Evolutionary conservation across 345 rosid species (phyloP).

Genomic region (Trapa bicornis): DNA sequence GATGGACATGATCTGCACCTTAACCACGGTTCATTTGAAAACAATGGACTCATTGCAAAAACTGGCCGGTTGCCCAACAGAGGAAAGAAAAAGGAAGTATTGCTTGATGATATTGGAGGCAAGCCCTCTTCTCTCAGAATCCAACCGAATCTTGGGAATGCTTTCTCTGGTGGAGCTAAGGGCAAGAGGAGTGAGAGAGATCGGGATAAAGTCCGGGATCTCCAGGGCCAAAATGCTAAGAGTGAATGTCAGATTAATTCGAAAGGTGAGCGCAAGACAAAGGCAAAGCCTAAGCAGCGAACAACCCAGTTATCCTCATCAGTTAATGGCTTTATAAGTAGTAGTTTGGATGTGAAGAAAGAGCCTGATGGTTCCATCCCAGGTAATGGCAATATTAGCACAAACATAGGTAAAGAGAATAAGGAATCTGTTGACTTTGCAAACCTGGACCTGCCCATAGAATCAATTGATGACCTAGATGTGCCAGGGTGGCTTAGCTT

Average conservation of each 20-base stretch:
- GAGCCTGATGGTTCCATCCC: constrained; percentile 10
- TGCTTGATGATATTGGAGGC: constrained; percentile 37
- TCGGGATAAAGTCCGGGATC: constrained; percentile 19
- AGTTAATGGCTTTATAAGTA: constrained; percentile 22
- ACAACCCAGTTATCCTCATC: constrained; percentile 29
- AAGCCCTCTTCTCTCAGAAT: constrained; percentile 21
- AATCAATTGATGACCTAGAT: constrained; percentile 28
- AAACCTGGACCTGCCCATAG: constrained; percentile 16
- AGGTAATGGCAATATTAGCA: constrained; percentile 8
- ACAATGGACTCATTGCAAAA: constrained; percentile 24
- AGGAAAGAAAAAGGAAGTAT: constrained; percentile 45
- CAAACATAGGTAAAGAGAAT: constrained; percentile 12
- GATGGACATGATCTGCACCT: neutral
- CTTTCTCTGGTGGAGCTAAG: constrained; percentile 26
- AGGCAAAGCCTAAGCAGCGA: constrained; percentile 47
- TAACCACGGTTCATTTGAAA: neutral
- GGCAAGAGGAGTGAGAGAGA: constrained; percentile 57
- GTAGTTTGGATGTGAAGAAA: constrained; percentile 17
- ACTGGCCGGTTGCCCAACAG: constrained; percentile 28
- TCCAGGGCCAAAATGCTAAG: constrained; percentile 18
- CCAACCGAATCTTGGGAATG: constrained; percentile 17
- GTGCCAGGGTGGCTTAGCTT: constrained; percentile 28
- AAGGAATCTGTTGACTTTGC: constrained; percentile 19
- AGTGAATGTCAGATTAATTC: constrained; percentile 22
- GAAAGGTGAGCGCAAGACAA: constrained; percentile 40